A percentile compares a stretch with the other conserved stretches of the same genome.
phyloP scores from a whole-genome alignment of 768 basidiomycete species.

The Kwoniella sp. region DNA sequence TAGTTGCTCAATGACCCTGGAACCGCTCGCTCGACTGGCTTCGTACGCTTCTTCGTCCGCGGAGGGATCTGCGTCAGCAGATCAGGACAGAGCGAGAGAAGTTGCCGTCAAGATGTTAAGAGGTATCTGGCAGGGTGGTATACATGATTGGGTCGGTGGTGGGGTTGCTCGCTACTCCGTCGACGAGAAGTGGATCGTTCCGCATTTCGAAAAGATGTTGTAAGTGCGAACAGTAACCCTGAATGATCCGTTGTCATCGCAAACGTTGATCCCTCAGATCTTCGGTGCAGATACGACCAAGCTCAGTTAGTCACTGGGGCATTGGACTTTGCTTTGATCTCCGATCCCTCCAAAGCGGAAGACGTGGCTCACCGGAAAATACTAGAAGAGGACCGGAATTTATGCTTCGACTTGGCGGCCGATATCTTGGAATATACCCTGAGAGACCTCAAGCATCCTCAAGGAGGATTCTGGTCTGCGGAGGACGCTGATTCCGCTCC shows the following conservation, averaged over 20 bases:
- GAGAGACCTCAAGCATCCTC: conserved; percentile 55
- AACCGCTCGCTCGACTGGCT: conserved; percentile 41
- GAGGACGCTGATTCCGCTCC: conserved; percentile 60
- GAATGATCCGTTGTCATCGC: too few relatives aligned
- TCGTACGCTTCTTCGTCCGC: conserved; percentile 4
- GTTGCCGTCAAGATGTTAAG: conserved; percentile 45
- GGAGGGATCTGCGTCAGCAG: conserved; percentile 8
- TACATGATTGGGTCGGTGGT: conserved; percentile 59
- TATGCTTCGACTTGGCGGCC: conserved; percentile 50
- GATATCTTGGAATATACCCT: conserved; percentile 57
- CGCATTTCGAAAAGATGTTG: conserved; percentile 60
- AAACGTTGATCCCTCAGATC: too few relatives aligned
- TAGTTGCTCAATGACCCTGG: conserved; percentile 46
- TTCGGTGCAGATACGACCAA: conserved; percentile 56
- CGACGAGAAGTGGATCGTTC: conserved; percentile 59
- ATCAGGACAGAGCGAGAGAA: conserved; percentile 26
- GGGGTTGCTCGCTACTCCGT: conserved; percentile 59
- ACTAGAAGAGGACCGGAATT: conserved; percentile 19
- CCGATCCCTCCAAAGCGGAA: conserved; percentile 21
- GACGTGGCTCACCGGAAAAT: neutral
- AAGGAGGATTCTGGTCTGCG: conserved; percentile 58
- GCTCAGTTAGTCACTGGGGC: conserved; percentile 54
- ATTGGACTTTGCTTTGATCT: conserved; percentile 37
- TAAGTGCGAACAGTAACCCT: conserved; percentile 22
- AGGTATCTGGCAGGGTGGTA: conserved; percentile 56